Conservation (phyloP, 148 eudicot species). For the Rhododendron ferrugineum region DNA sequence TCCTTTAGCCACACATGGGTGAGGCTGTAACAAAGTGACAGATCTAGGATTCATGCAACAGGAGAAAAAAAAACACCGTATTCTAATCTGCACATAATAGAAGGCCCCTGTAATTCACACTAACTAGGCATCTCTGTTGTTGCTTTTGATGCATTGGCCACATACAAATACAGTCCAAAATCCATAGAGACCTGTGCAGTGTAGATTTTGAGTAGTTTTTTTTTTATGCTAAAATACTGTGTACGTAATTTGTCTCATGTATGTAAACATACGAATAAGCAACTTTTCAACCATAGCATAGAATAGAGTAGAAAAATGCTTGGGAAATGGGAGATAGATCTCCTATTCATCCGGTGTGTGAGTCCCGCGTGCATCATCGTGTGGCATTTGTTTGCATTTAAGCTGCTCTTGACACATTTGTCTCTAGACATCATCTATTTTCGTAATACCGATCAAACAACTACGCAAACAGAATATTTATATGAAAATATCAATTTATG, state of each 20-base stretch:
- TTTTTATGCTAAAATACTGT: neutral
- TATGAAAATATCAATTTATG: no score
- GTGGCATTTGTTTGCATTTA: neutral
- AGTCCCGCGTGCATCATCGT: neutral
- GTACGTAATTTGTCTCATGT: neutral
- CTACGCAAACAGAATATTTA: neutral
- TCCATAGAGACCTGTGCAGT: neutral
- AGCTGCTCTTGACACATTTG: neutral
- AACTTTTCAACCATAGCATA: neutral
- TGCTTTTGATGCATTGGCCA: neutral
- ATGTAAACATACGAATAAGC: neutral
- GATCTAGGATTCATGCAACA: neutral
- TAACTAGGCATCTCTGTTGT: neutral
- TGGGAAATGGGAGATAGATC: neutral
- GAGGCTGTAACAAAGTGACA: neutral
- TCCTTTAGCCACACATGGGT: neutral
- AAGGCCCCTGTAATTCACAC: neutral
- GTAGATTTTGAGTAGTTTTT: neutral
- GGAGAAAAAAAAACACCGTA: neutral
- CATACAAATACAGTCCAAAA: neutral
- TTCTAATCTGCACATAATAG: neutral
- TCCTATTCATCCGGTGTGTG: neutral
- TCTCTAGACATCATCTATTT: neutral
- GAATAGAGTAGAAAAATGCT: neutral
- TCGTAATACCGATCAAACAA: neutral